Evolutionary conservation across 495 filamentous ascomycete species (phyloP), one percentile per base, ranked within the genome.

Genomic region (Margaritispora aquatica): DNA sequence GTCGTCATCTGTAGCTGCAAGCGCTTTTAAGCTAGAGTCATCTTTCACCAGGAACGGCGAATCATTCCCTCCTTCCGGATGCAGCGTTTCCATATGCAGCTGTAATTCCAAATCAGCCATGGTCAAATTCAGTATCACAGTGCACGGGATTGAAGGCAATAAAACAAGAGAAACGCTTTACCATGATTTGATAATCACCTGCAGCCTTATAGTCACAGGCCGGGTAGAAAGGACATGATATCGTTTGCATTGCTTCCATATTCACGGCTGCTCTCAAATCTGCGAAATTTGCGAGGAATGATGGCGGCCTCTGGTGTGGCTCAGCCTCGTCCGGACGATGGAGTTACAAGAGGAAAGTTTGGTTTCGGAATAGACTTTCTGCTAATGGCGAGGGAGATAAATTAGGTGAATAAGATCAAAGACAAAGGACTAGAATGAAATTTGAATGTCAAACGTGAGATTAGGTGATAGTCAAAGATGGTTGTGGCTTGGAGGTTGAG

Each of bases 21-120:
- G 15, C 8, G 58, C 65, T 10, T 53, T 41, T 27, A 61, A 19
- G 38, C 54, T 62, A 15, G 56, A 36, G 57, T 63, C 63, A 23
- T 65, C 66, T 38, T 55, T 63, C 17, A 61, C 60, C n/a, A 65
- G 26, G 34, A 68, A 68, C 2, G 66, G 66, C 21, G 66, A 68
- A 7, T 59, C 41, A 7, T 59, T 26, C n/a, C 59, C 65, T 21
- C 44, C 60, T 62, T 69, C 63, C 4, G 61, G 31, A 51, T 69
- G 63, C 1, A 23, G 8, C 1, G 58, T 66, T 44, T 66, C 56
- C 51, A 66, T 50, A 55, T 66, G 66, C 0, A 64, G 56, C 63
- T 66, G 5, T 23, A 23, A 52, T 8, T 19, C 15, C 55, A 46
- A 26, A 44, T 23, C 19, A 26, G 22, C 13, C 19, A 29, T 24